Evolutionary conservation across 2,329 filamentous ascomycete species (phyloP), one percentile per base, ranked within the genome.

Genomic region (Eutypa lata): DNA sequence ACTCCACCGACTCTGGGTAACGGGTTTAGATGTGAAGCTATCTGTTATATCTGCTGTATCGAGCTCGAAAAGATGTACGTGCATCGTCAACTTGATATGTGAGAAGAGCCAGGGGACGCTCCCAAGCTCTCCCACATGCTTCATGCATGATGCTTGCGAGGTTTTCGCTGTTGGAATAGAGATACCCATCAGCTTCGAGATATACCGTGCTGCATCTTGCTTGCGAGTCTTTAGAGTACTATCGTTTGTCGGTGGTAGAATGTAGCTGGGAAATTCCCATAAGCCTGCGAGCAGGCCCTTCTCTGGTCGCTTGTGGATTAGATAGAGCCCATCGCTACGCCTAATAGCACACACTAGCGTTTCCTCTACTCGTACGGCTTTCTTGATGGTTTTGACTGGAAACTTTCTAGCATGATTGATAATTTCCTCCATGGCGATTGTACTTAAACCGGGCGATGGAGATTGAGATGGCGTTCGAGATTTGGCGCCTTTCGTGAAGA

Each of bases 81-180:
- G 78, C 81, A 83, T 83, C 1, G 74, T 79, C 57, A 83, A 63
- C 64, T 75, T 79, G 1, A 84, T 63, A 51, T 84, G 81, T 1
- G 80, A 83, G 55, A 83, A 83, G 7, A 78, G 63, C 81, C 81
- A 84, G 0, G 79, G 79, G 13, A 83, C 74, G 43, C 68, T 77
- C 0, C 76, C 80, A n/a, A 83, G 56, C 31, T 79, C 76, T 0
- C 65, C 65, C 0, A 68, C 55, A 43, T 76, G 63, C 46, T 66
- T 70, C 18, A 71, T 40, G 8, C 40, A 45, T 14, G 19, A 47
- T 8, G 37, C 42, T 28, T 33, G 48, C 16, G n/a, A 47, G 18
- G 40, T 48, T 13, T 53, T 45, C 2, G 47, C 40, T 26, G 50
- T 49, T 18, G 56, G 52, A 2, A 42, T 48, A 19, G 48, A 49